Evolutionary conservation across 2,329 filamentous ascomycete species (phyloP).

Genomic region (Arthroderma sp.): DNA sequence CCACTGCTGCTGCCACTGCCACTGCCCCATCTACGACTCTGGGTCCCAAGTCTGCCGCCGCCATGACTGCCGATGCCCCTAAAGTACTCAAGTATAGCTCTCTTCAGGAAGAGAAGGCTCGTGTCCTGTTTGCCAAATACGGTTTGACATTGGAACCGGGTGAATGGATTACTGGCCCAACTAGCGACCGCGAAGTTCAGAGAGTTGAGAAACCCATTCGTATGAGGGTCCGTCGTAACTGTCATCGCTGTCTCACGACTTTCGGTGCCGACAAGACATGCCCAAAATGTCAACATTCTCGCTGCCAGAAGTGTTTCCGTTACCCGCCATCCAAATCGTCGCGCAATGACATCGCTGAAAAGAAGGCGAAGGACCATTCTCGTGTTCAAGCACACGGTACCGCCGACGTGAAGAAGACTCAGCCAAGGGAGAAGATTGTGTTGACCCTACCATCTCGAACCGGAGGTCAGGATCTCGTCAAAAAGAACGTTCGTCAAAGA

Average conservation of each 20-base stretch:
- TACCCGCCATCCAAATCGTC: constrained; percentile 54
- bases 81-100: constrained; percentile 22
- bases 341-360: constrained; percentile 13
- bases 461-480: constrained; percentile 57
- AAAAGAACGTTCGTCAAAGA: constrained; percentile 58
- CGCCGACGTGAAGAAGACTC: constrained; percentile 11
- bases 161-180: constrained; percentile 26
- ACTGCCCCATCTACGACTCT: constrained; percentile 1
- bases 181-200: constrained; percentile 19
- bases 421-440: constrained; percentile 29
- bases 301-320: constrained; percentile 69
- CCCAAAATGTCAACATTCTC: constrained; percentile 59
- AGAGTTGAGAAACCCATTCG: constrained; percentile 34
- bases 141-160: constrained; percentile 30
- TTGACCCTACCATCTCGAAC: constrained; percentile 47
- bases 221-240: constrained; percentile 44
- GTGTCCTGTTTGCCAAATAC: constrained; percentile 35
- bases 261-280: constrained; percentile 66
- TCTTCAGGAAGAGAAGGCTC: constrained; percentile 31
- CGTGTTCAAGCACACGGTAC: constrained; percentile 13
- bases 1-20: neutral
- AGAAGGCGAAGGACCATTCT: constrained; percentile 9
- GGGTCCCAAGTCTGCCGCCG: neutral
- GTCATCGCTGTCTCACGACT: constrained; percentile 64
- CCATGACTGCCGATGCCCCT: constrained; percentile 3